Evolutionary conservation across 1,284 basidiomycete species (phyloP), one percentile per base, ranked within the genome.

Genomic region (Kwoniella shivajii): DNA sequence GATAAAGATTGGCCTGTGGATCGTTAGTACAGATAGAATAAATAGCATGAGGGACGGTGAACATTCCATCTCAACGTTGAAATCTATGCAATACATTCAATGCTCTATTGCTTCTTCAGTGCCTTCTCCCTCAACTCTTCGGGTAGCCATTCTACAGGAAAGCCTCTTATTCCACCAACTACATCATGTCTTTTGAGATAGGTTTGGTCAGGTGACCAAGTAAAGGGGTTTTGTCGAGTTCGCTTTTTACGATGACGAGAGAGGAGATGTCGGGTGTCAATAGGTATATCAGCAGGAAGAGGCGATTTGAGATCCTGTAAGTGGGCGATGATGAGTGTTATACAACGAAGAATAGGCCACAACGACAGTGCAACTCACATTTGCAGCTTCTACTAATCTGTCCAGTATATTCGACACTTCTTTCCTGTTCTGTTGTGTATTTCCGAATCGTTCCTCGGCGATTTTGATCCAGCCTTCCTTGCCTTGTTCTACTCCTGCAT

Each of bases 371-470:
- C 14, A 14, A 54, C 78, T 62, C 60, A 92, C 92, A 74, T 92
- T 92, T 13, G 90, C 88, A 66, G 87, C 85, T 13, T 76, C 77
- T 59, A 92, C 75, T 37, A 94, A 78, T 59, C 82, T 79, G 68
- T 91, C 87, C 49, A 94, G 74, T 10, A 84, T 82, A 68, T 93
- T 90, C 66, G 87, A 88, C 22, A 86, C 87, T 86, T 88, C 90
- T 74, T 92, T 92, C 64, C 92, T 76, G 75, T 94, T 94, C 88
- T 89, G 87, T 24, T 84, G 81, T 1, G 85, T 82, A 64, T 84
- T 82, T 3, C 86, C 85, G 74, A 90, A 91, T 71, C 88, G 84
- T 67, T 92, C 92, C 71, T 88, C 90, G 1, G 88, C 84, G 57
- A 94, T 89, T 78, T 91, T 92, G 72, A 94, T 81, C 77, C 84